phyloP scores from a whole-genome alignment of 2,329 filamentous ascomycete species.

The Parascedosporium putredinis region DNA sequence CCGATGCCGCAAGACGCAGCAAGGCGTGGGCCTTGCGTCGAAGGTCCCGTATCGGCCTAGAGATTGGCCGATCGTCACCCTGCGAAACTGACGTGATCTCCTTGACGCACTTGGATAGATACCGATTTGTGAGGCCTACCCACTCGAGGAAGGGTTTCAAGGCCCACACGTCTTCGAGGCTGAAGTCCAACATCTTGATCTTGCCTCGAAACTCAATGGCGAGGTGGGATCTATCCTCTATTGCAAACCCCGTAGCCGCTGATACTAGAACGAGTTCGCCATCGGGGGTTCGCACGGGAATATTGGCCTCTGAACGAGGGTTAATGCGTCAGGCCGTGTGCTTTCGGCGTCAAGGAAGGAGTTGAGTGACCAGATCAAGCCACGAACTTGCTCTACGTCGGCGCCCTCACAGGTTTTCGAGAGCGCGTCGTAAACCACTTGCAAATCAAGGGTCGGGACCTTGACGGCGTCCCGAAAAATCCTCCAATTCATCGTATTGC shows the following conservation, averaged over 20 bases:
- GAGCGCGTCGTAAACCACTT: background rate
- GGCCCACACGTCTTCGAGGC: background rate
- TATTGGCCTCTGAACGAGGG: too few species aligned
- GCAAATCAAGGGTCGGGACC: background rate
- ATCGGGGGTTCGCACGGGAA: background rate
- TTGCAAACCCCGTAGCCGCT: background rate
- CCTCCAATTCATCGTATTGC: background rate
- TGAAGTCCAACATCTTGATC: background rate
- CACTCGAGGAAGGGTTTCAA: background rate
- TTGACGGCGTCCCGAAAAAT: background rate
- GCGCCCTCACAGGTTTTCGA: background rate
- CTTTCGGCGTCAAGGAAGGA: too few species aligned
- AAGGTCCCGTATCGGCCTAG: background rate
- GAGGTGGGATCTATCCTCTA: background rate
- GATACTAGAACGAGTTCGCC: background rate
- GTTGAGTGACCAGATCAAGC: too few species aligned
- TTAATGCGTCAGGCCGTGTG: too few species aligned
- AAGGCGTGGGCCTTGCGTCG: background rate
- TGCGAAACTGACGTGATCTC: background rate
- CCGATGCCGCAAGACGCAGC: background rate
- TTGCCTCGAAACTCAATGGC: background rate
- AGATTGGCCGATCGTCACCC: background rate
- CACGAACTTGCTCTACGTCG: too few species aligned
- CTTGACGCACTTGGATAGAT: background rate
- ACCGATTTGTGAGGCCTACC: background rate